Conservation (phyloP, 1,284 basidiomycete species). For the Ceraceosorus guamensis region DNA sequence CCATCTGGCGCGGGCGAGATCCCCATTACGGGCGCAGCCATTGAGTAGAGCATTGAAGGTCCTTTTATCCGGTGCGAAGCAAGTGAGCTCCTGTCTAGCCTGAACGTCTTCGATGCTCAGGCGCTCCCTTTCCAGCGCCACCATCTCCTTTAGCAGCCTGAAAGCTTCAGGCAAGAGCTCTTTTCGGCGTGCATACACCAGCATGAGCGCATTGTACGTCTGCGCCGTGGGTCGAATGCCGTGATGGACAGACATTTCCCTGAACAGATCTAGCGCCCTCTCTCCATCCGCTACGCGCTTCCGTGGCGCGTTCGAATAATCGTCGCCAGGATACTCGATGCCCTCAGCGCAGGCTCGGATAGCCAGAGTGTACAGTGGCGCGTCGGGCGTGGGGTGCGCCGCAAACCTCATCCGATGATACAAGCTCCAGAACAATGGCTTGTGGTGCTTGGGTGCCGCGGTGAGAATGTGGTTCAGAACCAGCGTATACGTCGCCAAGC, state of each 20-base stretch:
- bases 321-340: conserved; percentile 50
- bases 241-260: conserved; percentile 72
- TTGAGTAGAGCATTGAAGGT: conserved; percentile 80
- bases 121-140: conserved; percentile 69
- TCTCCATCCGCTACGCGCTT: conserved; percentile 64
- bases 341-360: conserved; percentile 72
- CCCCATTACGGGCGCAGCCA: conserved; percentile 77
- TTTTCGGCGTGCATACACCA: conserved; percentile 57
- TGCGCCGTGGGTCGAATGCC: conserved; percentile 60
- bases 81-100: not conserved
- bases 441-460: conserved; percentile 20
- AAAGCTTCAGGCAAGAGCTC: conserved; percentile 39
- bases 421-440: conserved; percentile 63
- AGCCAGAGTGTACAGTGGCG: conserved; percentile 72
- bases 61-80: conserved; percentile 60
- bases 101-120: conserved; percentile 44
- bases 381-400: conserved; percentile 74
- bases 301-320: conserved; percentile 4
- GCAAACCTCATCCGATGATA: conserved; percentile 93
- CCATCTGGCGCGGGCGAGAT: conserved; percentile 76
- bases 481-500: conserved; percentile 39
- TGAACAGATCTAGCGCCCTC: conserved; percentile 83
- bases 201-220: conserved; percentile 75
- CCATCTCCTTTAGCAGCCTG: conserved; percentile 55
- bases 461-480: conserved; percentile 25